A percentile compares a stretch with the other conserved stretches of the same genome.
Conservation (phyloP, 768 basidiomycete genomes). For the Boletus subcaerulescens region DNA sequence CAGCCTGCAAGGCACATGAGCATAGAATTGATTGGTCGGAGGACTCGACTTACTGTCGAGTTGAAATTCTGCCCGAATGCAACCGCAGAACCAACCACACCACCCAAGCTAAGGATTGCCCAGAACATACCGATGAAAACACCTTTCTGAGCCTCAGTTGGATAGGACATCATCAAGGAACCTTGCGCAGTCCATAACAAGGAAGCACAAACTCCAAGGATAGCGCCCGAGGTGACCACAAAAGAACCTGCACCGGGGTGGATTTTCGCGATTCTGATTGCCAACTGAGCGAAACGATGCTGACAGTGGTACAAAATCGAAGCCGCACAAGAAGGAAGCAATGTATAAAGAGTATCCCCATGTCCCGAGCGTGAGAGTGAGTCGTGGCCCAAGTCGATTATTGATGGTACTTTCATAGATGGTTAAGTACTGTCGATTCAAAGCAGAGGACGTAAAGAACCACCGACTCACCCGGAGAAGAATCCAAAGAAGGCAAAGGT, state of each 20-base stretch:
- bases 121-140: conserved; percentile 51
- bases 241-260: conserved; percentile 42
- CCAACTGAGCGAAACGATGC: not conserved
- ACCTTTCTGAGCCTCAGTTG: conserved; percentile 55
- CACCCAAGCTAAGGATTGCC: conserved; percentile 78
- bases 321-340: conserved; percentile 41
- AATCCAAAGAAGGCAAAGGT: conserved; percentile 62
- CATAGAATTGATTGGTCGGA: not conserved
- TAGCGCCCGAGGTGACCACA: conserved; percentile 45
- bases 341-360: conserved; percentile 51
- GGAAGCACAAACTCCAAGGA: conserved; percentile 50
- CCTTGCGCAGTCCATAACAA: conserved; percentile 55
- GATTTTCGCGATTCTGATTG: conserved; percentile 41
- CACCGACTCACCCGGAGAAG: conserved; percentile 59
- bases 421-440: not conserved
- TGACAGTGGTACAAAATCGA: not conserved
- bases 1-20: conserved; percentile 16
- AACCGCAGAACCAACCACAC: conserved; percentile 74
- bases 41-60: conserved; percentile 43
- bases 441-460: not conserved
- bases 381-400: conserved; percentile 55
- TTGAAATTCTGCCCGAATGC: conserved; percentile 70
- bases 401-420: conserved; percentile 57
- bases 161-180: conserved; percentile 53
- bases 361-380: conserved; percentile 50